Evolutionary conservation across 2,329 filamentous ascomycete genomes (phyloP).

Genomic region (Ascochyta fabae): DNA sequence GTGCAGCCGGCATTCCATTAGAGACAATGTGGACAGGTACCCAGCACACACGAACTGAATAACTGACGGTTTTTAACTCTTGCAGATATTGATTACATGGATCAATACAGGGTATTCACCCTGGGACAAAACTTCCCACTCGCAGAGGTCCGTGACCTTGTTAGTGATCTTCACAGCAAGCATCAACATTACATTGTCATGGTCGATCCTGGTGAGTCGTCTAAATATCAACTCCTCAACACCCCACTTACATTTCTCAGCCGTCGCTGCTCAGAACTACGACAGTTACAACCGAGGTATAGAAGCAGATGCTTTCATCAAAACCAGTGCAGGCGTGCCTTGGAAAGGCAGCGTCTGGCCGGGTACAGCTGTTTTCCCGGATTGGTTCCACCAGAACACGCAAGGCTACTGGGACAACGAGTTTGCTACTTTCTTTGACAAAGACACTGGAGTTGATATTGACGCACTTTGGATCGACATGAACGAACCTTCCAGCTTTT

Average conservation of each 20-base stretch:
- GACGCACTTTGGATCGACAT: slow-evolving; percentile 63
- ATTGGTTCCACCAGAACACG: slow-evolving; percentile 74
- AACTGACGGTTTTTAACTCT: slow-evolving; percentile 4
- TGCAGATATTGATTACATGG: slow-evolving; percentile 73
- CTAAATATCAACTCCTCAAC: background rate
- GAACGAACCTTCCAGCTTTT: slow-evolving; percentile 45
- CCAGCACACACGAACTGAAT: background rate
- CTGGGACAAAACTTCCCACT: slow-evolving; percentile 69
- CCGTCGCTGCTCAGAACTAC: slow-evolving; percentile 58
- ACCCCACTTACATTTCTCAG: slow-evolving; percentile 56
- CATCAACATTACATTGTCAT: slow-evolving; percentile 77
- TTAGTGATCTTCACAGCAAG: slow-evolving; percentile 68
- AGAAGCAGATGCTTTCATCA: slow-evolving; percentile 60
- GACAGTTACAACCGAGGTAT: slow-evolving; percentile 67
- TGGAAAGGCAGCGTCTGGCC: slow-evolving; percentile 77
- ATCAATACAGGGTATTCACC: slow-evolving; percentile 64
- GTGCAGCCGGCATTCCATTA: slow-evolving; percentile 66
- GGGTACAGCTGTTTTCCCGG: slow-evolving; percentile 72
- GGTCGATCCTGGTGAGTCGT: slow-evolving; percentile 66
- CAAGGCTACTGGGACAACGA: slow-evolving; percentile 73
- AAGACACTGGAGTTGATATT: slow-evolving; percentile 71
- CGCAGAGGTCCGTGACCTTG: slow-evolving; percentile 66
- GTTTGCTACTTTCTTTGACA: slow-evolving; percentile 70
- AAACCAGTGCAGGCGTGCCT: slow-evolving; percentile 60
- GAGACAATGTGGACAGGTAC: slow-evolving; percentile 77